Evolutionary conservation across 75 land plant genomes (phyloP), one percentile per base, ranked within the genome.

Genomic region (Selaginella tamariscina): DNA sequence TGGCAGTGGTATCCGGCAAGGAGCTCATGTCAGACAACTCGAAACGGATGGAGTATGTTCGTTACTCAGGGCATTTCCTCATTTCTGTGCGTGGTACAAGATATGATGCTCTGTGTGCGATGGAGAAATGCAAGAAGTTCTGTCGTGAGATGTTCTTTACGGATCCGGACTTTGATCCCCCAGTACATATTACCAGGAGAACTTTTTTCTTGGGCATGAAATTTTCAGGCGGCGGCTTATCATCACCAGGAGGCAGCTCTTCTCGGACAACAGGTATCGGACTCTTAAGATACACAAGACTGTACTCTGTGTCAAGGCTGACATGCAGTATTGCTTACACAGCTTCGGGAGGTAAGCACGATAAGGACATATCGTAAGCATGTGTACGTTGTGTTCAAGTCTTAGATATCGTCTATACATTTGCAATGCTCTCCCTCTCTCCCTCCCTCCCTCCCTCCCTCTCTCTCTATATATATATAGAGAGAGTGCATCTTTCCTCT

Each of bases 101-200:
- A 29, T 74, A 78, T 1, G 90, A 87, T 76, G 90, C 90, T 27
- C 84, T 82, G 15, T 65, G 54, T 5, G 32, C 84, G 31, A 73
- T 86, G 64, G 79, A 80, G 57, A 73, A 81, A 59, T 54, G 84
- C 30, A 77, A 80, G 44, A 81, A 82, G 55, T 84, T 84, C 67
- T 80, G 78, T 71, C 84, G 84, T 39, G 71, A 72, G 31, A 80
- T 62, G 30, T 85, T 75, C 62, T 69, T 68, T 63, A 71, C 84
- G 65, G 82, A 87, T 67, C 72, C 82, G 24, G 85, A 87, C 64
- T 72, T 79, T 28, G 85, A 84, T 54, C 88, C 88, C 20, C 78
- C 84, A n/a, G 88, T 85, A 60, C 90, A 87, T 57, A 85, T 87
- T 11, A 84, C 88, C 0, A 82, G 84, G 56, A 83, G 87, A 49